Percentiles rank a stretch among this genome's conserved stretches.
Evolutionary conservation across 495 filamentous ascomycete genomes (phyloP).

Genomic region (Chaetomium cochliodes): DNA sequence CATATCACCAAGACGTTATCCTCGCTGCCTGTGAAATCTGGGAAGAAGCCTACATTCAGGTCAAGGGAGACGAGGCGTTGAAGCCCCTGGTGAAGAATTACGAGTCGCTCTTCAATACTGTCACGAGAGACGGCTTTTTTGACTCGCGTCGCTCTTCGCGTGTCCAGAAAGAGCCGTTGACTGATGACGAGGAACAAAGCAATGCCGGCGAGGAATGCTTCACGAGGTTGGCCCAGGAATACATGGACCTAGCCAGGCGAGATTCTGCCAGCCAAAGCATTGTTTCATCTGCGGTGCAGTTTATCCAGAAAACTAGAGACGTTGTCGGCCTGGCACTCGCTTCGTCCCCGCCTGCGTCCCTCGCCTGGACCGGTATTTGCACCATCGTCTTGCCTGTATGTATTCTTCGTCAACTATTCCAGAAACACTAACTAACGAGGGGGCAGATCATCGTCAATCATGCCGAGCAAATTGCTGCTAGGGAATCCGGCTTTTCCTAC

Average conservation of each 20-base stretch:
- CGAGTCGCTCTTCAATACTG: conserved; percentile 22
- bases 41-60: conserved; percentile 20
- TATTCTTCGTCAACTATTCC: too few relatives aligned
- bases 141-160: conserved; percentile 3
- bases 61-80: conserved; percentile 14
- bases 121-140: neutral
- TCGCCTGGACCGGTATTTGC: conserved; percentile 29
- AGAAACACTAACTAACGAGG: too few relatives aligned
- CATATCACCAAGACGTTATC: neutral
- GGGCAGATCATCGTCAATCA: too few relatives aligned
- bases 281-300: conserved; percentile 24
- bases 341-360: conserved; percentile 20
- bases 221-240: conserved; percentile 18
- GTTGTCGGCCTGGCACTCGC: conserved; percentile 10
- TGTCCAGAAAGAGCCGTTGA: neutral
- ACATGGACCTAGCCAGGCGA: conserved; percentile 11
- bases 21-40: conserved; percentile 22
- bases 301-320: conserved; percentile 23
- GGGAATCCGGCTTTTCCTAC: too few relatives aligned
- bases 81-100: conserved; percentile 24
- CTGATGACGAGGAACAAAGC: neutral
- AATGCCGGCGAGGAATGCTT: conserved; percentile 15
- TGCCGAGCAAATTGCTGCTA: too few relatives aligned
- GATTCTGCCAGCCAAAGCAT: conserved; percentile 16
- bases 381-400: neutral